Conservation (phyloP, 1,284 basidiomycete genomes). For the Sanghuangporus weigelae region DNA sequence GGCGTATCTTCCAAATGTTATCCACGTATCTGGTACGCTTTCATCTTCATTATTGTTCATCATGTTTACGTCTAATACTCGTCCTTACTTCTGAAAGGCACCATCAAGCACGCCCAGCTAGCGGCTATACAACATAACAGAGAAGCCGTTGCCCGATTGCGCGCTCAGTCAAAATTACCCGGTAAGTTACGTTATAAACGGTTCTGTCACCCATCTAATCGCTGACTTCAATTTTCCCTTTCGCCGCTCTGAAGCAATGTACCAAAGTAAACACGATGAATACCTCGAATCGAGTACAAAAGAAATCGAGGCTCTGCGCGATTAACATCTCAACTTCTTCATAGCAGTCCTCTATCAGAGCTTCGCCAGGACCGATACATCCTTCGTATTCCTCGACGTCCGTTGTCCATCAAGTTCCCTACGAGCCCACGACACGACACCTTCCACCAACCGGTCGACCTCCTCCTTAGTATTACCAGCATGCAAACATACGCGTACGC, state of each 20-base stretch:
- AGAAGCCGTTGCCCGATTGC: constrained; percentile 57
- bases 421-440: constrained; percentile 46
- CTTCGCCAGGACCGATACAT: constrained; percentile 11
- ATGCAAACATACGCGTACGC: constrained; percentile 83
- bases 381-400: neutral
- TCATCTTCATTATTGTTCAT: neutral
- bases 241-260: constrained; percentile 32
- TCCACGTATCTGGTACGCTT: constrained; percentile 66
- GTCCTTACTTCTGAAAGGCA: constrained; percentile 43
- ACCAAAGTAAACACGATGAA: constrained; percentile 53
- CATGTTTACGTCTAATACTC: neutral
- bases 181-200: constrained; percentile 32
- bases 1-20: constrained; percentile 59
- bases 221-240: neutral
- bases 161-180: constrained; percentile 46
- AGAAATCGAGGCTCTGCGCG: constrained; percentile 60
- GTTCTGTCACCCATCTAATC: neutral
- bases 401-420: neutral
- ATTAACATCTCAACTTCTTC: constrained; percentile 31
- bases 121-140: constrained; percentile 70
- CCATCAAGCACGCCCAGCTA: constrained; percentile 72
- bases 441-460: constrained; percentile 50
- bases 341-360: neutral
- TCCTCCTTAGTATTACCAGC: constrained; percentile 65
- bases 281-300: constrained; percentile 50